These are phyloP conservation scores for Paecilomyces variotii DNA, from an alignment of 2,329 filamentous ascomycete species.

Conservation along the genomic window DNA sequence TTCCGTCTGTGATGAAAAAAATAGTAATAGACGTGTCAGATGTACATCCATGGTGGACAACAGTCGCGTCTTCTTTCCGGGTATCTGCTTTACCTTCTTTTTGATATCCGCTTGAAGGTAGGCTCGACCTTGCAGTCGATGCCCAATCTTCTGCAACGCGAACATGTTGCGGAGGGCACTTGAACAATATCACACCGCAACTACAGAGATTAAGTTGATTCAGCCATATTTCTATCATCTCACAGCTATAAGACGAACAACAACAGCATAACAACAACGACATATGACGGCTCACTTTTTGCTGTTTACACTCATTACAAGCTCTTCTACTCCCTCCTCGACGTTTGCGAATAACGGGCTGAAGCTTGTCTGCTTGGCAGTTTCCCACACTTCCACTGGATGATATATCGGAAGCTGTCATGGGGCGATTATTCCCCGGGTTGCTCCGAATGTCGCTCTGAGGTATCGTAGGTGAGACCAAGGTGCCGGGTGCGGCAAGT, in stretches of 20 bases:
- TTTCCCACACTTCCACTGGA: conserved; percentile 24
- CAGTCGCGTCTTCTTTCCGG: background rate
- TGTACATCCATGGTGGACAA: background rate
- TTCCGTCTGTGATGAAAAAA: conserved; percentile 40
- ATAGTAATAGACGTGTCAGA: conserved; percentile 5
- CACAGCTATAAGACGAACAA: background rate
- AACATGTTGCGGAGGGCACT: conserved; percentile 54
- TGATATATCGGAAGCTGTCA: conserved; percentile 21
- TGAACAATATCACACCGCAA: conserved; percentile 59
- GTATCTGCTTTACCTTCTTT: conserved; percentile 36
- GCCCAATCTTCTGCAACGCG: conserved; percentile 52
- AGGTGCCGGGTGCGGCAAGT: conserved; percentile 15
- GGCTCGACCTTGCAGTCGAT: conserved; percentile 58
- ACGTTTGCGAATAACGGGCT: conserved; percentile 41
- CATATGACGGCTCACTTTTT: conserved; percentile 45
- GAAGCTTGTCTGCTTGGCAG: conserved; percentile 31
- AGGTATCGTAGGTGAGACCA: conserved; percentile 19
- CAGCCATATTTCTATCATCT: conserved; percentile 11
- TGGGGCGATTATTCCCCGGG: conserved; percentile 23
- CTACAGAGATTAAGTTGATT: conserved; percentile 27
- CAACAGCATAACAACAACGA: conserved; percentile 1
- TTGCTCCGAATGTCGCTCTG: conserved; percentile 28
- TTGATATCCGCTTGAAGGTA: conserved; percentile 59
- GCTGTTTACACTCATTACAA: conserved; percentile 61
- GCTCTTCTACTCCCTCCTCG: conserved; percentile 42